Evolutionary conservation across 352 stramenopile genomes (phyloP), one percentile per base, ranked within the genome.

Genomic region (Plasmopara halstedii): DNA sequence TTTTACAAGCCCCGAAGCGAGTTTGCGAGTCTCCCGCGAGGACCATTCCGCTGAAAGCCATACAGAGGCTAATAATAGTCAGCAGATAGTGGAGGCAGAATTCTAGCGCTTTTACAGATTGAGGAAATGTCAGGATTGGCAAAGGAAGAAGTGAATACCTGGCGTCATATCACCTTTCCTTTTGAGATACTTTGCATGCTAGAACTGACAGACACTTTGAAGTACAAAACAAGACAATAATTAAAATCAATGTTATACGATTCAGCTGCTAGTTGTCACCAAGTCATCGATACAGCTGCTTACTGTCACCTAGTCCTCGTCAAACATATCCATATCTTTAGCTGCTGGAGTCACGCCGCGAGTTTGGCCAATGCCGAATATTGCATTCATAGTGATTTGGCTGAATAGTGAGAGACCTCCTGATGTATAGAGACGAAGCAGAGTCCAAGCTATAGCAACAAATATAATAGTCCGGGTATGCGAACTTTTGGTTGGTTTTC

Each of bases 391-490:
- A 29, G 43, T 15, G n/a, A 60, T 39, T 13, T 53, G 53, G 42
- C 44, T 15, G 2, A 72, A 45, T 29, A 48, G 26, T 1, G 60
- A 46, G 29, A 92, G 55, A 1, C 72, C 70, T 20, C 81, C 81
- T 6, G 70, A 80, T n/a, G 67, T 73, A 50, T 88, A 88, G 33
- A 93, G 21, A 10, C 76, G 59, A 32, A 88, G 27, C 3, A 89
- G 23, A 8, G 73, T 85, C 82, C 82, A 93, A 11, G 60, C 57
- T 6, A 70, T 42, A 4, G 76, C 79, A 11, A 89, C 56, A 21
- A 83, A 19, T 23, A 83, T 63, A 29, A 88, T 64, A 2, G 70
- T 72, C 41, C 62, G 62, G 21, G 82, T 62, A 54, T 81, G 84
- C 9, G 66, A 79, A 18, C 54, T 14, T 26, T 61, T 59, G 2